Conservation (phyloP, 805 yeast species). For the Yarrowia sp. region DNA sequence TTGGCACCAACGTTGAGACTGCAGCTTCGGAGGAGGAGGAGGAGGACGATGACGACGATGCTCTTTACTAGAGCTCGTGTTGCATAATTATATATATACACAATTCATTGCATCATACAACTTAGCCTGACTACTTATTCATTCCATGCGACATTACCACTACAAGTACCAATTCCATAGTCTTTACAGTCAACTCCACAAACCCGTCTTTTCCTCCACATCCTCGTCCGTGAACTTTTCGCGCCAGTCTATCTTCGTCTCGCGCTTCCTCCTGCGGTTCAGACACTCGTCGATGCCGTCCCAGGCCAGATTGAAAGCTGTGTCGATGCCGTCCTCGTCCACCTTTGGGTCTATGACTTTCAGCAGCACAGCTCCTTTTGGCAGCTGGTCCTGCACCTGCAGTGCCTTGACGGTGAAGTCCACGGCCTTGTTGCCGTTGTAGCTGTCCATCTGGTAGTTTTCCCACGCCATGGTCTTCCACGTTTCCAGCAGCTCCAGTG, state of each 20-base stretch:
- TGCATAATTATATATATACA: neutral
- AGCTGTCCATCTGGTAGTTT: neutral
- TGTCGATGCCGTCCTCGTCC: neutral
- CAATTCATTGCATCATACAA: neutral
- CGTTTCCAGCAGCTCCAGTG: neutral
- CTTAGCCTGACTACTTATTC: too few species aligned
- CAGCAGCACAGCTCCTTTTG: neutral
- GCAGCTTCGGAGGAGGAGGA: neutral
- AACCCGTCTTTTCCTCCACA: neutral
- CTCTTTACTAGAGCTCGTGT: neutral
- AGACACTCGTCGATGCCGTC: neutral
- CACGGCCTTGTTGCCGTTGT: conserved; percentile 1
- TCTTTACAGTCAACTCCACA: too few species aligned
- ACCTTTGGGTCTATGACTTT: neutral
- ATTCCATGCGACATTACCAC: too few species aligned
- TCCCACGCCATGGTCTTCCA: neutral
- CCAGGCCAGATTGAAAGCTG: conserved; percentile 2
- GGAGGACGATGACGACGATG: conserved; percentile 11
- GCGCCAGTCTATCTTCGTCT: neutral
- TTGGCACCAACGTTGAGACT: neutral
- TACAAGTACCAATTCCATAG: too few species aligned
- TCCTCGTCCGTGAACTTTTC: neutral
- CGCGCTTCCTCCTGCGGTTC: neutral
- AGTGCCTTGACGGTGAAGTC: neutral
- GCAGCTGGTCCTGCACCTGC: neutral